These are phyloP conservation scores for Brassica juncea DNA, from an alignment of 345 rosid genomes.

Conservation along the genomic window DNA sequence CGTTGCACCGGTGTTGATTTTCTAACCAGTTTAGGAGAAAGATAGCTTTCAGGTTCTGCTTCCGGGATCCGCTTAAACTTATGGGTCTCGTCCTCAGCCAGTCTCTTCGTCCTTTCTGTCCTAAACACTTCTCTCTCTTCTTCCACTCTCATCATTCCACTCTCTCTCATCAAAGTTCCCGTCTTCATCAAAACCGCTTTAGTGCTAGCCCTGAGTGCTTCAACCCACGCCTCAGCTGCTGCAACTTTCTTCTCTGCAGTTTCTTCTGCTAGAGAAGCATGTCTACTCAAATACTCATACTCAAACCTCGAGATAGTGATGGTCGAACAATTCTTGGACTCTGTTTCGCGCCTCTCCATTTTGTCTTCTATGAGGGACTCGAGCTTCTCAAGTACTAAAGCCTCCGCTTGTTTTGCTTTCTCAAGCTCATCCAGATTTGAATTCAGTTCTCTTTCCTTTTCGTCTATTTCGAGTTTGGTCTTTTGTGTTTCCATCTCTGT, in stretches of 20 bases:
- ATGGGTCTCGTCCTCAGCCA: constrained; percentile 46
- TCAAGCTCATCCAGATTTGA: constrained; percentile 59
- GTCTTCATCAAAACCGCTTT: constrained; percentile 59
- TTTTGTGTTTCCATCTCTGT: constrained; percentile 52
- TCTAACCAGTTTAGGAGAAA: constrained; percentile 19
- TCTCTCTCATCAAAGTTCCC: constrained; percentile 46
- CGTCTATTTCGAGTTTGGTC: constrained; percentile 55
- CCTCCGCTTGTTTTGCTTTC: constrained; percentile 54
- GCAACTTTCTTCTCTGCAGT: constrained; percentile 77
- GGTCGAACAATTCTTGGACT: constrained; percentile 44
- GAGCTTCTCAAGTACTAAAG: constrained; percentile 60
- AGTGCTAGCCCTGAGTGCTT: constrained; percentile 68
- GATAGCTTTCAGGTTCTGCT: neutral
- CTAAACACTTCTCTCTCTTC: constrained; percentile 43
- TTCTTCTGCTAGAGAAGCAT: constrained; percentile 67
- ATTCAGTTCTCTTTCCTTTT: constrained; percentile 52
- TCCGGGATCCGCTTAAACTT: constrained; percentile 39
- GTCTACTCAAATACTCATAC: constrained; percentile 65
- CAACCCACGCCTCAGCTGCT: constrained; percentile 88
- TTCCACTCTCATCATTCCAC: constrained; percentile 46
- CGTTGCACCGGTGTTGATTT: constrained; percentile 45
- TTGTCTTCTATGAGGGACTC: constrained; percentile 47
- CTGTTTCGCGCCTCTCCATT: constrained; percentile 49
- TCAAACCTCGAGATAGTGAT: constrained; percentile 71
- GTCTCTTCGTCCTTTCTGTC: constrained; percentile 39